A percentile compares a stretch with the other conserved stretches of the same genome.
Evolutionary conservation across 1,284 basidiomycete genomes (phyloP).

Genomic region (Pseudozyma sp.): DNA sequence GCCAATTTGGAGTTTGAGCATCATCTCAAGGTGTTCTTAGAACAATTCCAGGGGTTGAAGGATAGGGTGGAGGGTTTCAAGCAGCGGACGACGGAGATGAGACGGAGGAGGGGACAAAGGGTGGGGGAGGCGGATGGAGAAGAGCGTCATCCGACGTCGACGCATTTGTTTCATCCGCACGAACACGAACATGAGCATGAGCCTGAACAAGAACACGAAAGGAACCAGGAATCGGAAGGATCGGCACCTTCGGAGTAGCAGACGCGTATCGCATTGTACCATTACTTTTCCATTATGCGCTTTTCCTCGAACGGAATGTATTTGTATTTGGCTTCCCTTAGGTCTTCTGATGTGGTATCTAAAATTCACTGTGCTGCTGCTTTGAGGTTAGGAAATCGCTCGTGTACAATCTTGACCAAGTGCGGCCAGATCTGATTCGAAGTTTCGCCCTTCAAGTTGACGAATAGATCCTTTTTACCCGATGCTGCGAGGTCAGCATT

Average conservation of each 20-base stretch:
- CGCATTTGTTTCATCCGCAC: not conserved
- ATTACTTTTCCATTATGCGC: not conserved
- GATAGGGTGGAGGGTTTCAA: conserved; percentile 39
- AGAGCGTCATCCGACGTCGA: not conserved
- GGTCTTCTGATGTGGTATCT: not conserved
- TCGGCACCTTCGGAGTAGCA: not conserved
- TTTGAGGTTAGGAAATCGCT: conserved; percentile 34
- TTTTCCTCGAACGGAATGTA: not conserved
- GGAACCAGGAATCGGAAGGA: not conserved
- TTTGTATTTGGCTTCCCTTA: not conserved
- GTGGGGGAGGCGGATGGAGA: not conserved
- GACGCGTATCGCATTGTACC: not conserved
- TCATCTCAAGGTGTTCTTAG: conserved; percentile 23
- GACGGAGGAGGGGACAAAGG: conserved; percentile 1
- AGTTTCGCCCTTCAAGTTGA: conserved; percentile 81
- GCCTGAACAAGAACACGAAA: not conserved
- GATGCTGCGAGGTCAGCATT: not conserved
- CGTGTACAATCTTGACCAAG: conserved; percentile 75
- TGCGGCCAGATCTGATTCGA: conserved; percentile 94
- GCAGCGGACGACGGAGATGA: conserved; percentile 1
- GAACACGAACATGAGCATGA: not conserved
- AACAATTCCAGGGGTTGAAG: conserved; percentile 32
- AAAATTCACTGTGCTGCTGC: not conserved
- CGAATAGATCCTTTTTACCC: conserved; percentile 70
- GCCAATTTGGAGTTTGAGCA: conserved; percentile 43